Evolutionary conservation across 345 rosid genomes (phyloP), one percentile per base, ranked within the genome.

Genomic region (Acer saccharum): DNA sequence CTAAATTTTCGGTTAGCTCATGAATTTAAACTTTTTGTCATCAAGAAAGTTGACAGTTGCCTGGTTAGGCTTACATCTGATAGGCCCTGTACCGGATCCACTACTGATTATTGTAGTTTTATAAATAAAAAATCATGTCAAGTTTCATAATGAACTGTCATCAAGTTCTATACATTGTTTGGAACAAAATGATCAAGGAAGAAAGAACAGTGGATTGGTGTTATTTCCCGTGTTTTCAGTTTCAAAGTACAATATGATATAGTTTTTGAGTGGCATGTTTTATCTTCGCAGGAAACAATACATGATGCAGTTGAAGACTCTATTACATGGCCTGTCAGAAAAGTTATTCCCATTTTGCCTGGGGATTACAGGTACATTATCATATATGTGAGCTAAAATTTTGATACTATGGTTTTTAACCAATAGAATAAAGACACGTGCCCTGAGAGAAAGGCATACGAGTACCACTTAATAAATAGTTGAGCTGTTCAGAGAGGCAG

Each of bases 261-360:
- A 23, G 11, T 46, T 52, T 63, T 65, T 4, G 52, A 76, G 18
- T 57, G 21, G 17, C 50, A 62, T 76, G n/a, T 71, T 81, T 79
- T 61, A 48, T 63, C 63, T 81, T 61, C 81, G 80, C 92, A 97
- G 99, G 95, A 86, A 74, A 94, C 98, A 41, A 97, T 97, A 78
- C 77, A 84, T 17, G 92, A 97, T 90, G 98, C 99, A 8, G 81
- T 97, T 76, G 99, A 97, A 83, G 99, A 94, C 78, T 90, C 98
- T 44, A 94, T 97, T 75, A 94, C 97, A 63, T 97, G 99, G 99
- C 99, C 99, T 79, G 96, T 93, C 64, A 87, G 99, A 77, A 97
- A 97, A 90, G 87, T 97, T 84, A 65, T 97, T 82, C 98, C 98
- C 77, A 97, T 97, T 83, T 80, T 94, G 84, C 99, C 99, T 17